Percentiles rank a stretch among this genome's conserved stretches.
Conservation (phyloP, 1,284 basidiomycete genomes). For the Heterobasidion irregulare region DNA sequence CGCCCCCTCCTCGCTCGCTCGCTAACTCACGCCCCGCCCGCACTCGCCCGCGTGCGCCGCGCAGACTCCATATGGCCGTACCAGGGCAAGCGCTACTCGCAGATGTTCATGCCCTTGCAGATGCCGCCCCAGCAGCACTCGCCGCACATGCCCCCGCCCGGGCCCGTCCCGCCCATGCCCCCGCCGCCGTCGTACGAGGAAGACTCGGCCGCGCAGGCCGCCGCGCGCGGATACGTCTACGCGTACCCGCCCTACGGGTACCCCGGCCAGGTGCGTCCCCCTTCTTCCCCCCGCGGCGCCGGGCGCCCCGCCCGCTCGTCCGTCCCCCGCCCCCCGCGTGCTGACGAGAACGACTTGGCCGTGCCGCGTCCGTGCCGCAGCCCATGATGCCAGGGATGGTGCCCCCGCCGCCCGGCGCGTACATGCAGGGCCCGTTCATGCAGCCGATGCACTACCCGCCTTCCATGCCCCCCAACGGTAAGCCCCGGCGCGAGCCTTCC, state of each 20-base stretch:
- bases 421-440: constrained; percentile 73
- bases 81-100: constrained; percentile 77
- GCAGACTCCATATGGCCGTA: constrained; percentile 80
- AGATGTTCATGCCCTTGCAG: constrained; percentile 60
- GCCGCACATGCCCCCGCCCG: constrained; percentile 61
- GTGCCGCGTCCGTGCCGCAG: constrained; percentile 19
- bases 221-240: constrained; percentile 55
- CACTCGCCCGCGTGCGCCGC: not conserved
- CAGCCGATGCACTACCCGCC: constrained; percentile 75
- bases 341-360: too few species aligned
- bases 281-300: not conserved
- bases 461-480: constrained; percentile 62
- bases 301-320: too few species aligned
- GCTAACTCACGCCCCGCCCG: too few species aligned
- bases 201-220: constrained; percentile 51
- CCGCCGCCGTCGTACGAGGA: constrained; percentile 69
- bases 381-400: constrained; percentile 78
- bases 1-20: too few species aligned
- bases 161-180: constrained; percentile 56
- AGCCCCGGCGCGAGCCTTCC: constrained; percentile 8
- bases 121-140: constrained; percentile 53
- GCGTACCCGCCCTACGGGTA: constrained; percentile 69
- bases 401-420: constrained; percentile 67
- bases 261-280: constrained; percentile 53
- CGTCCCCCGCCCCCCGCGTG: too few species aligned